Evolutionary conservation across 805 yeast species (phyloP), one percentile per base, ranked within the genome.

Genomic region (Metschnikowia gelsemii): DNA sequence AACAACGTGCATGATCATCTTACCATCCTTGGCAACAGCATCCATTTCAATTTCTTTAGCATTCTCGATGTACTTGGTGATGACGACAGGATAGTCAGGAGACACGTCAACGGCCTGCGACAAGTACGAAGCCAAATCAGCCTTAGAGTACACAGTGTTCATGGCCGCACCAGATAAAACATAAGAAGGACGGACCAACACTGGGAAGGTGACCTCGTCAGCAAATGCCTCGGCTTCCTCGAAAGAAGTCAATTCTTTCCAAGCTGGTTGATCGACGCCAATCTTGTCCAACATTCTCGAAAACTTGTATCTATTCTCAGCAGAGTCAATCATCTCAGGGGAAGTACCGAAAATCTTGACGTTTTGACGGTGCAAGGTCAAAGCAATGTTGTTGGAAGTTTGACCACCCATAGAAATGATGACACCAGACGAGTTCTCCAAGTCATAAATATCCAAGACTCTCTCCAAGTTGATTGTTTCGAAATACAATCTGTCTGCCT

Each of bases 41-140:
- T 91, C 99, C 93, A 91, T 90, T 70, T 91, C 99, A 59, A 91
- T 91, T 72, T 91, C 99, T 73, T 91, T 87, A 32, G 98, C 97
- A 51, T 87, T 84, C 72, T 91, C 96, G 58, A 93, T 89, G 71
- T 87, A 91, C 72, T 91, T 91, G 64, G 98, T 87, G 61, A 91
- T 86, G 42, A 91, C 99, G 48, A 91, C 99, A 17, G 99, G 99
- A 66, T 90, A 89, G 58, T 91, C 99, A 46, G 96, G 95, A 34
- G 98, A 91, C 47, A 91, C 98, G 54, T 89, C 96, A 43, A 87
- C 97, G 41, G 99, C 99, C 66, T 93, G 96, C 45, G 85, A 76
- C 64, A 91, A 74, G 66, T 88, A 89, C 12, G 84, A 79, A 34
- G 85, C 95, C 61, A 91, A 75, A 62, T 91, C 98, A 55, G 84